These are phyloP conservation scores for Aureobasidium uvarum DNA, from an alignment of 2,329 filamentous ascomycete genomes.

Conservation along the genomic window DNA sequence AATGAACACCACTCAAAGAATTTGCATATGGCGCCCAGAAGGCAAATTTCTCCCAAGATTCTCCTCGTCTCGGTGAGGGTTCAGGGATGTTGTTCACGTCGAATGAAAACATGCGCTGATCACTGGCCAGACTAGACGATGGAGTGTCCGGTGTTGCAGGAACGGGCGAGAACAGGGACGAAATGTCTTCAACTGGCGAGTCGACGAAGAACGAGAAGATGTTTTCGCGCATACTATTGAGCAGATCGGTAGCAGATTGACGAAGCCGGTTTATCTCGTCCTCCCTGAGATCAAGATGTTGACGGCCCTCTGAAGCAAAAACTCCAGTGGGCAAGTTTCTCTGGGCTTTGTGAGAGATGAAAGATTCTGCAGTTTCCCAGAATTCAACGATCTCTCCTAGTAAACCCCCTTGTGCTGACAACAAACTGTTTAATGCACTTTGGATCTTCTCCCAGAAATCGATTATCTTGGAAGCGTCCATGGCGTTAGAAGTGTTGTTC, in stretches of 20 bases:
- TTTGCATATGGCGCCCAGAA: constrained; percentile 97
- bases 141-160: constrained; percentile 69
- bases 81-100: constrained; percentile 75
- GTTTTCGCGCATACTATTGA: constrained; percentile 76
- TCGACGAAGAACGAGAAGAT: constrained; percentile 81
- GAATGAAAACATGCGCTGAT: constrained; percentile 70
- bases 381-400: constrained; percentile 89
- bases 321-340: constrained; percentile 62
- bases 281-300: constrained; percentile 75
- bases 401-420: constrained; percentile 73
- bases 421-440: constrained; percentile 67
- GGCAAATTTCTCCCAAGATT: constrained; percentile 88
- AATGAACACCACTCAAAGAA: constrained; percentile 86
- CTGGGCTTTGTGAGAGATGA: constrained; percentile 83
- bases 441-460: constrained; percentile 92
- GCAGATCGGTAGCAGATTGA: constrained; percentile 76
- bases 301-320: constrained; percentile 61
- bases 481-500: constrained; percentile 49
- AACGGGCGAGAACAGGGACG: constrained; percentile 77
- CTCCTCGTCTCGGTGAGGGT: constrained; percentile 69
- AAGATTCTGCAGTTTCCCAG: constrained; percentile 88
- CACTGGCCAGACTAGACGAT: constrained; percentile 56
- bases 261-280: constrained; percentile 70
- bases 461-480: constrained; percentile 78
- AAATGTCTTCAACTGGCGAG: constrained; percentile 86